Evolutionary conservation across 345 rosid species (phyloP), one percentile per base, ranked within the genome.

Genomic region (Bretschneidera sinensis): DNA sequence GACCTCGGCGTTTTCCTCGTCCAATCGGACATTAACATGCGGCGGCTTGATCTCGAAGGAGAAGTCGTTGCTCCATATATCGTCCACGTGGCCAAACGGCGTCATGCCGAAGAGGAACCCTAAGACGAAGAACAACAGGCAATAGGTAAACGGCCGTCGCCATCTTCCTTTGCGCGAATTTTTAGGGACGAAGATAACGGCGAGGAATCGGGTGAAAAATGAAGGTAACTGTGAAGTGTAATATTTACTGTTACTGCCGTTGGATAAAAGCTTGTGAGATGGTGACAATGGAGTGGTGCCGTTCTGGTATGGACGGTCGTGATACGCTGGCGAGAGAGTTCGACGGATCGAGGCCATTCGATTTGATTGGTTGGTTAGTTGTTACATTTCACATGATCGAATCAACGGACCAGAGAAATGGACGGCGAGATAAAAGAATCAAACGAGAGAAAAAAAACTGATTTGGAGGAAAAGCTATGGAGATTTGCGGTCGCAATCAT

Each of bases 261-360:
- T 64, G n/a, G 74, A 51, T 28, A 77, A 73, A 43, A 56, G 58
- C 62, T 71, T 83, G 56, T 66, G 73, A 39, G 68, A 66, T 8
- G 70, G 71, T 0, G n/a, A 60, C 52, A 63, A 68, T 0, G 71
- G 48, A 24, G 78, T 64, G 22, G 70, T 76, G 16, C 89, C 88
- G 63, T 78, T 81, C 51, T 67, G 81, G 66, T 72, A 76, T 0
- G 76, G 57, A 17, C 92, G 92, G 69, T 87, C 88, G 57, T 69
- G 86, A 67, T 72, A 63, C 1, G 83, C 80, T 51, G 94, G 97
- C 43, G 98, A 92, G 54, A 87, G 86, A 57, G 97, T 84, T 65
- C 99, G 85, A 56, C 99, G 89, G 78, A 87, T 60, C 19, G 99
- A 92, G 35, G 95, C 96, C 99, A 89, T 89, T 55, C 33, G 59